Conservation (phyloP, 257 asterid genomes). For the Fraxinus cuspidata region DNA sequence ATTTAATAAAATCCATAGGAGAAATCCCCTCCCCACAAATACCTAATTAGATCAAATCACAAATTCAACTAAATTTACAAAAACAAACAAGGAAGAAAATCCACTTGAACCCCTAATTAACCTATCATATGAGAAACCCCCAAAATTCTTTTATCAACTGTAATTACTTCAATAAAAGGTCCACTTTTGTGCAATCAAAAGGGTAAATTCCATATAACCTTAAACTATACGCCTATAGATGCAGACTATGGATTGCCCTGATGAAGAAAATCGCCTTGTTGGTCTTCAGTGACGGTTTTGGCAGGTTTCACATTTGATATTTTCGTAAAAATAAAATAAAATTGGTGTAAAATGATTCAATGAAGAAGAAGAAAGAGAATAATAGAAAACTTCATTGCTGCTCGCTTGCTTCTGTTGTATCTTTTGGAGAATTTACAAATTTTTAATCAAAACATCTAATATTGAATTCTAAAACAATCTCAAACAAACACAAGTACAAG, state of each 20-base stretch:
- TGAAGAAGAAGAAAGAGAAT: too few species aligned
- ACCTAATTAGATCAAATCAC: not conserved
- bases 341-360: too few species aligned
- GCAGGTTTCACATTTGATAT: too few species aligned
- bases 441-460: too few species aligned
- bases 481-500: too few species aligned
- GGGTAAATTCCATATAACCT: not conserved
- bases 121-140: not conserved
- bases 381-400: too few species aligned
- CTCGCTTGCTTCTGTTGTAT: too few species aligned
- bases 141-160: not conserved
- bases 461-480: too few species aligned
- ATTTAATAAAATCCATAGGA: not conserved
- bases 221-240: not conserved
- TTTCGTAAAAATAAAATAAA: too few species aligned
- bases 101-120: not conserved
- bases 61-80: not conserved
- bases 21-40: not conserved
- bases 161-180: not conserved
- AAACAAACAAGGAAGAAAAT: not conserved
- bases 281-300: too few species aligned
- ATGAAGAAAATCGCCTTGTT: too few species aligned
- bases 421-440: too few species aligned
- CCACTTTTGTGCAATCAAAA: not conserved
- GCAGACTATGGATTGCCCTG: not conserved